Evolutionary conservation across 495 filamentous ascomycete species (phyloP).

Genomic region (Penicillium soppii): DNA sequence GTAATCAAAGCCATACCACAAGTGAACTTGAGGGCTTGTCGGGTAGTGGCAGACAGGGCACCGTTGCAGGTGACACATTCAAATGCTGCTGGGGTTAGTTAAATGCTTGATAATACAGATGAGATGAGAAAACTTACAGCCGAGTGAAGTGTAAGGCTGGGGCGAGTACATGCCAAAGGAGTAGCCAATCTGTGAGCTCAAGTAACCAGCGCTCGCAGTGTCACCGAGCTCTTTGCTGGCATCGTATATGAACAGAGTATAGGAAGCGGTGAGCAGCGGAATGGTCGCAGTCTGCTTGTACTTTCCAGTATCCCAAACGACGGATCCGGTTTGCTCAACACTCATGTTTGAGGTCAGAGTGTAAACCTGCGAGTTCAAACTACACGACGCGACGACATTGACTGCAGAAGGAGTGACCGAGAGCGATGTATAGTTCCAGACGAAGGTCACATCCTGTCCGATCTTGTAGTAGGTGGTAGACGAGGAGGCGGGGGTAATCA

Average conservation of each 20-base stretch:
- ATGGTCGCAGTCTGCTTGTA: constrained; percentile 62
- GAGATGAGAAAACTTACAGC: constrained; percentile 44
- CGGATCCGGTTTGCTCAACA: constrained; percentile 51
- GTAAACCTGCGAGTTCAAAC: constrained; percentile 60
- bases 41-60: constrained; percentile 63
- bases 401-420: constrained; percentile 72
- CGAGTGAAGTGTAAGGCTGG: constrained; percentile 61
- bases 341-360: constrained; percentile 66
- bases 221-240: constrained; percentile 60
- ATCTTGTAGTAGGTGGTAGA: constrained; percentile 82
- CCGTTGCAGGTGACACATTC: constrained; percentile 70
- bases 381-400: constrained; percentile 81
- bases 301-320: constrained; percentile 77
- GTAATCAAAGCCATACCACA: constrained; percentile 75
- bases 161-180: constrained; percentile 80
- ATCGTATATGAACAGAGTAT: constrained; percentile 85
- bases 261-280: constrained; percentile 68
- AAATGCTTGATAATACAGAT: neutral
- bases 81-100: constrained; percentile 44
- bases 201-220: constrained; percentile 66
- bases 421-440: constrained; percentile 94
- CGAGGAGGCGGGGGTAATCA: constrained; percentile 69
- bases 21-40: constrained; percentile 67
- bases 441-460: constrained; percentile 79
- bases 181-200: constrained; percentile 62